Base-by-base conservation (phyloP, 2,329 filamentous ascomycete species). In the Aotearoamyces nothofagi region DNA sequence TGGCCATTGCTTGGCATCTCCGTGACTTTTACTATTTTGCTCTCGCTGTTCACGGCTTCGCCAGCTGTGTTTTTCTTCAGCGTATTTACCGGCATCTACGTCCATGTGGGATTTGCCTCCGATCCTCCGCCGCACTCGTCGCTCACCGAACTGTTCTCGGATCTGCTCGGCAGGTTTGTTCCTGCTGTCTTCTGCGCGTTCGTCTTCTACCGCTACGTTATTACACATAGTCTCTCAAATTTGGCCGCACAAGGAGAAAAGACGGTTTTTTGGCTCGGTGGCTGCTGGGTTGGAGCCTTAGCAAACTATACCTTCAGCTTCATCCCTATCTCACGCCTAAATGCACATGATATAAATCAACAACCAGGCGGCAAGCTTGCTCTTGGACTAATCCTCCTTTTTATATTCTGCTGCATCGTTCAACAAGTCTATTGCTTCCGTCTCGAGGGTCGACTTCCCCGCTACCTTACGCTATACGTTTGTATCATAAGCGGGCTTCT, bases 271-370 rank as follows among this genome's bases (percentile, higher is more conserved):
- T 96, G 84, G 78, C 61, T 98, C 1, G 86, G 86, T 1, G 77
- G 74, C 5, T 84, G 79, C 46, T 98, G 92, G 78, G 71, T 94
- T 22, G 90, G 86, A 10, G 77, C 82, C 1, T 56, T 98, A 40
- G 87, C 87, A 46, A 96, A 96, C 54, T 92, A 94, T 54, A 96
- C 90, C 0, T 82, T 98, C 45, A 79, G 83, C 43, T 78, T 81
- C 55, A 94, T 98, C 36, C 90, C 90, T 0, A 90, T 98, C 39
- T 73, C 84, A 51, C 77, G 90, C 3, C 64, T 98, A n/a, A 96
- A 81, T 6, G 73, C 77, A 0, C 83, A 92, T 49, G 90, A 98
- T 47, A 70, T 98, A 24, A 58, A 78, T 26, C 77, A 84, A 41
- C 84, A 98, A 47, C 87, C 90, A 0, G 90, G 90, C 5, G 90